Conservation (phyloP, 1,284 basidiomycete species). For the Pholiota adiposa region DNA sequence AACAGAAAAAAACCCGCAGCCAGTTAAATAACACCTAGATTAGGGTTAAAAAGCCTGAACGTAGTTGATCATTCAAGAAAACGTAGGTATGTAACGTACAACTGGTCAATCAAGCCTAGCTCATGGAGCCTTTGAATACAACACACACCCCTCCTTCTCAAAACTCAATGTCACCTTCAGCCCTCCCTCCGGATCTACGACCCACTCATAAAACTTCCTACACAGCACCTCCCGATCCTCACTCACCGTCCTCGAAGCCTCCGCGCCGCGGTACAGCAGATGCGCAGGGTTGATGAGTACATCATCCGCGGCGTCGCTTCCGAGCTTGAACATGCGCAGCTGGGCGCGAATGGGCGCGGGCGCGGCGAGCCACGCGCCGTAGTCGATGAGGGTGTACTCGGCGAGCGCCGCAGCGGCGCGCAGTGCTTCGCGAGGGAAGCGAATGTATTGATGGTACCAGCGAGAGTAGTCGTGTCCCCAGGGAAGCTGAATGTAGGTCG, state of each 20-base stretch:
- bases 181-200: slow-evolving; percentile 40
- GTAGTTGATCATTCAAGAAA: too few species aligned
- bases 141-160: slow-evolving; percentile 33
- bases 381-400: slow-evolving; percentile 56
- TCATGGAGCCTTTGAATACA: slow-evolving; percentile 38
- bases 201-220: slow-evolving; percentile 46
- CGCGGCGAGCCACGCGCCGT: slow-evolving; percentile 49
- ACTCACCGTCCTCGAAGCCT: slow-evolving; percentile 28
- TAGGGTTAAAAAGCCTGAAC: too few species aligned
- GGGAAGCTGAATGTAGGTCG: slow-evolving; percentile 52
- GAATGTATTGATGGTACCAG: slow-evolving; percentile 59
- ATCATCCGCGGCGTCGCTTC: slow-evolving; percentile 38
- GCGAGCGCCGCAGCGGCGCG: slow-evolving; percentile 44
- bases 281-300: slow-evolving; percentile 48
- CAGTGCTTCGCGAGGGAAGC: slow-evolving; percentile 50
- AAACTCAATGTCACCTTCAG: slow-evolving; percentile 44
- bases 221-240: slow-evolving; percentile 29
- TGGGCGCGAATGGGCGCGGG: slow-evolving; percentile 30
- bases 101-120: slow-evolving; percentile 7
- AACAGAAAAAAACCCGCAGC: too few species aligned
- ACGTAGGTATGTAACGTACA: background rate
- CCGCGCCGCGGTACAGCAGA: slow-evolving; percentile 31
- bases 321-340: slow-evolving; percentile 43
- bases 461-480: slow-evolving; percentile 53
- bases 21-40: too few species aligned